These are phyloP conservation scores for Mortierella sp. DNA, from an alignment of 371 early-diverging fungal genomes.

Conservation along the genomic window DNA sequence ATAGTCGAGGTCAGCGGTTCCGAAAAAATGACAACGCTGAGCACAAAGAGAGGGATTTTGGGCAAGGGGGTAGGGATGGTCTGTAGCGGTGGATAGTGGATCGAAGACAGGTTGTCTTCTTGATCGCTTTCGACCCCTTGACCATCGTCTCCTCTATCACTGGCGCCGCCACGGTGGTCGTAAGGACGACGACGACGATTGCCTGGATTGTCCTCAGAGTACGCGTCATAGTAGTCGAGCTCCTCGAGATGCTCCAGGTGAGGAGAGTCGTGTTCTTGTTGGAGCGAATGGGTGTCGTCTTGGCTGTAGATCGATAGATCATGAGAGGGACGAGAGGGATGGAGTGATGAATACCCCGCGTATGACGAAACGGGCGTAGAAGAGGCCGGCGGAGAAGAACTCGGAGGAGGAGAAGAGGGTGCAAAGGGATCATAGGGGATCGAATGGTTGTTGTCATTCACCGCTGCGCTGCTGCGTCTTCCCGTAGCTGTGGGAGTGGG, in stretches of 20 bases:
- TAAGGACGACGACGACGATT: background rate
- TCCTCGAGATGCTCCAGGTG: slow-evolving; percentile 26
- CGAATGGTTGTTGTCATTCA: background rate
- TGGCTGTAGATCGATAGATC: slow-evolving; percentile 4
- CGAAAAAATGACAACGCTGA: slow-evolving; percentile 72
- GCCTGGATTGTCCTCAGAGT: background rate
- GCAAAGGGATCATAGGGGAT: slow-evolving; percentile 1
- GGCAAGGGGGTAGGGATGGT: slow-evolving; percentile 63
- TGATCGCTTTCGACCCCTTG: background rate
- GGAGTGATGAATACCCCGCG: background rate
- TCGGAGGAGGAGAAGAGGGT: background rate
- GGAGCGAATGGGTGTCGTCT: background rate
- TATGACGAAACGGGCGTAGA: background rate
- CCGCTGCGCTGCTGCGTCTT: background rate
- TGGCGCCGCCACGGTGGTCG: background rate
- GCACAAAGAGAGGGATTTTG: slow-evolving; percentile 65
- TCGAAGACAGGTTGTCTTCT: slow-evolving; percentile 11
- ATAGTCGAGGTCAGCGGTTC: slow-evolving; percentile 77
- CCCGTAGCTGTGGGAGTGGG: background rate
- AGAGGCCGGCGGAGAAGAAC: background rate
- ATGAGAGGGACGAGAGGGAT: background rate
- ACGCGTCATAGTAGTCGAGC: slow-evolving; percentile 18
- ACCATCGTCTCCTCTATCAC: background rate
- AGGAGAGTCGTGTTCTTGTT: background rate
- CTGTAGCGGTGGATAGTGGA: background rate